These are phyloP conservation scores for Penicillium silybi DNA, from an alignment of 495 filamentous ascomycete species.

Conservation along the genomic window DNA sequence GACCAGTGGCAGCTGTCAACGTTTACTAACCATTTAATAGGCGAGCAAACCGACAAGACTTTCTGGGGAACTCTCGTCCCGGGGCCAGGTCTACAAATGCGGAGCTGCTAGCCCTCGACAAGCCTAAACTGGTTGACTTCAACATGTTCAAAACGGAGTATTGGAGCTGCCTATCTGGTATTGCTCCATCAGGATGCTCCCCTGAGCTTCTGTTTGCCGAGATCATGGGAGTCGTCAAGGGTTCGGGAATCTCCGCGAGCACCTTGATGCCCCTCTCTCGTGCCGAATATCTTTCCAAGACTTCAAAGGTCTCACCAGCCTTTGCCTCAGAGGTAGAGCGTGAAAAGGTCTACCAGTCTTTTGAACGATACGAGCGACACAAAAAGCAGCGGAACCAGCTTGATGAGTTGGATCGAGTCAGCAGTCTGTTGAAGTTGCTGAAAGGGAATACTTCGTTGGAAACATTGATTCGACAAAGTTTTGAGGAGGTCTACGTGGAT, in stretches of 20 bases:
- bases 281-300: constrained; percentile 26
- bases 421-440: constrained; percentile 14
- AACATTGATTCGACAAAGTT: constrained; percentile 16
- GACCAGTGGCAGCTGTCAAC: background rate
- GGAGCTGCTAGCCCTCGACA: background rate
- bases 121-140: constrained; percentile 29
- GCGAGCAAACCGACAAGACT: constrained; percentile 13
- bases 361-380: constrained; percentile 31
- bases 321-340: constrained; percentile 27
- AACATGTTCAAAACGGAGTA: constrained; percentile 34
- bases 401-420: constrained; percentile 36
- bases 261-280: constrained; percentile 21
- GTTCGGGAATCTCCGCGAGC: constrained; percentile 17
- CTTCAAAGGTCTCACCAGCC: constrained; percentile 22
- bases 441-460: constrained; percentile 8
- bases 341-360: constrained; percentile 27
- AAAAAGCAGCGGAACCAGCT: constrained; percentile 28
- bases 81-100: background rate
- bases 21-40: background rate
- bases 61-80: background rate
- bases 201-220: constrained; percentile 39
- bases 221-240: constrained; percentile 45
- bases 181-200: constrained; percentile 14
- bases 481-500: constrained; percentile 45
- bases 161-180: constrained; percentile 28